phyloP scores from a whole-genome alignment of 2,329 filamentous ascomycete genomes.

The Aspergillaceae sp. region DNA sequence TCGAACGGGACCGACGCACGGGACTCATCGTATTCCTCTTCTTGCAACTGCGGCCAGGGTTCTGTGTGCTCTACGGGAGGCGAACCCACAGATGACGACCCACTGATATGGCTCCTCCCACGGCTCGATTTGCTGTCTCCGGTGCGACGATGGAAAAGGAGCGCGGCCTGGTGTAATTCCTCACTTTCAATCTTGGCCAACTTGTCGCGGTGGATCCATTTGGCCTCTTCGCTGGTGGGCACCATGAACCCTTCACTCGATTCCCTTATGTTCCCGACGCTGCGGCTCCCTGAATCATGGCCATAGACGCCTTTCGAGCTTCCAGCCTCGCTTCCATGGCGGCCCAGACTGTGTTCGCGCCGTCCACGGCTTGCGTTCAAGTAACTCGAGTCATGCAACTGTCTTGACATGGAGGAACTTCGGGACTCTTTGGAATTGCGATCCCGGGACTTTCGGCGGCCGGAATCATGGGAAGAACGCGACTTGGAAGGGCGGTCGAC shows the following conservation, averaged over 20 bases:
- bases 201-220: constrained; percentile 46
- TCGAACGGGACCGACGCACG: constrained; percentile 25
- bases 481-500: constrained; percentile 20
- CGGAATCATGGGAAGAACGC: constrained; percentile 32
- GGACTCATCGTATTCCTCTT: constrained; percentile 20
- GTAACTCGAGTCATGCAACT: constrained; percentile 23
- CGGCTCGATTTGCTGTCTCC: constrained; percentile 30
- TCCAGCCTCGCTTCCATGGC: constrained; percentile 32
- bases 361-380: constrained; percentile 23
- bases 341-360: constrained; percentile 24
- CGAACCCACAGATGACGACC: constrained; percentile 13
- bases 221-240: constrained; percentile 21
- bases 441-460: constrained; percentile 20
- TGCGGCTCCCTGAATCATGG: constrained; percentile 18
- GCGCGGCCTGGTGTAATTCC: constrained; percentile 41
- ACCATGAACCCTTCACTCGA: constrained; percentile 6
- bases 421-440: constrained; percentile 30
- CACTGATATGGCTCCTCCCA: constrained; percentile 28
- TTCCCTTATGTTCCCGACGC: constrained; percentile 16
- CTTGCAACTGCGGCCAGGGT: constrained; percentile 27
- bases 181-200: constrained; percentile 43
- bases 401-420: constrained; percentile 30
- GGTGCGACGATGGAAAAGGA: constrained; percentile 32
- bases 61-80: constrained; percentile 24
- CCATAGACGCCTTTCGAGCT: constrained; percentile 30